Percentiles rank a stretch among this genome's conserved stretches.
Conservation (phyloP, 208 protist species). For the Crithidia sp. region DNA sequence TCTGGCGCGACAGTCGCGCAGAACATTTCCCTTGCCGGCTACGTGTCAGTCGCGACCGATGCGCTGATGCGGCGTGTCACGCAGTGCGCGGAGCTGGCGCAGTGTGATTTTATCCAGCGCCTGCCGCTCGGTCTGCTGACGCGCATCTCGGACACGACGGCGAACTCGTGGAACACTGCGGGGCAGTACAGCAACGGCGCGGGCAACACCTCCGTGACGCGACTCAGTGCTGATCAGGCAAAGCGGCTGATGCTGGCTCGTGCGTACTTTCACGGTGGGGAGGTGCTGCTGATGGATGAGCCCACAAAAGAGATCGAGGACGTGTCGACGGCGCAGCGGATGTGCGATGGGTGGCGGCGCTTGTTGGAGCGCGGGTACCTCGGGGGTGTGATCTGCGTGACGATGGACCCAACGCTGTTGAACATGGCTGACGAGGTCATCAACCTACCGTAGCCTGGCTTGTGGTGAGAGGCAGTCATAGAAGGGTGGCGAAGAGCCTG, state of each 20-base stretch:
- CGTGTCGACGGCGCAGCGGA: slow-evolving; percentile 21
- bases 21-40: slow-evolving; percentile 67
- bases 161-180: slow-evolving; percentile 14
- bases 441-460: slow-evolving; percentile 9
- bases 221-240: slow-evolving; percentile 61
- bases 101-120: slow-evolving; percentile 53
- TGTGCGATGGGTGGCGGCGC: slow-evolving; percentile 37
- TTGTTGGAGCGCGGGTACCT: slow-evolving; percentile 38
- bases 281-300: slow-evolving; percentile 78
- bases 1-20: slow-evolving; percentile 67
- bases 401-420: slow-evolving; percentile 36
- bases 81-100: slow-evolving; percentile 44
- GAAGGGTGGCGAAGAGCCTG: background rate
- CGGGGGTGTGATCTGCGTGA: slow-evolving; percentile 42
- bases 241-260: slow-evolving; percentile 77
- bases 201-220: slow-evolving; percentile 29
- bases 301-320: slow-evolving; percentile 59
- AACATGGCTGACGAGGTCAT: slow-evolving; percentile 43
- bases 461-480: no score
- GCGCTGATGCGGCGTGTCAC: slow-evolving; percentile 41
- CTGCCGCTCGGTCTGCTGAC: slow-evolving; percentile 68
- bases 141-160: slow-evolving; percentile 39
- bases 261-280: slow-evolving; percentile 58
- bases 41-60: slow-evolving; percentile 52
- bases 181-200: slow-evolving; percentile 26